Percentiles rank a stretch among this genome's conserved stretches.
Evolutionary conservation across 2,329 filamentous ascomycete species (phyloP).

Genomic region (Aspergillus japonicus): DNA sequence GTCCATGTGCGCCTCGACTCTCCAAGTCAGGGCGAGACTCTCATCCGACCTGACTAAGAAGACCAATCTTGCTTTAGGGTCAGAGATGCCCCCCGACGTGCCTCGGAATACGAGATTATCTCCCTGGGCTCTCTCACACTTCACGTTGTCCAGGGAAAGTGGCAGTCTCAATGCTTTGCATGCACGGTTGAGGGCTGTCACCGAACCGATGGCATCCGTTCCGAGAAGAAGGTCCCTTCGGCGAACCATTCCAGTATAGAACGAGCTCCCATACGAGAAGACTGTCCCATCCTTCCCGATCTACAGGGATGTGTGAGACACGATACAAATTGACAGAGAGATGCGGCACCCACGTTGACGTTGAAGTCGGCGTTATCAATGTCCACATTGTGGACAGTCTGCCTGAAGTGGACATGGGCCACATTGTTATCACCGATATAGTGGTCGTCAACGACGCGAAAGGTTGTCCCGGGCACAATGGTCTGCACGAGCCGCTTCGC

Average conservation of each 20-base stretch:
- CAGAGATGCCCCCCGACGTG: slow-evolving; percentile 8
- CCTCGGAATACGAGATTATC: slow-evolving; percentile 11
- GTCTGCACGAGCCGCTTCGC: slow-evolving; percentile 10
- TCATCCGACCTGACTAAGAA: slow-evolving; percentile 12
- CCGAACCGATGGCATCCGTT: slow-evolving; percentile 8
- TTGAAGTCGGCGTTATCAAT: slow-evolving; percentile 19
- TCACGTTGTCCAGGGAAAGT: background rate
- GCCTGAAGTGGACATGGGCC: slow-evolving; percentile 15
- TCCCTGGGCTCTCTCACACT: slow-evolving; percentile 1
- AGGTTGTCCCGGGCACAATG: slow-evolving; percentile 3
- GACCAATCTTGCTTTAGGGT: slow-evolving; percentile 14
- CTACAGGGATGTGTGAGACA: background rate
- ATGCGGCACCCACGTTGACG: slow-evolving; percentile 11
- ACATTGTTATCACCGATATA: slow-evolving; percentile 16
- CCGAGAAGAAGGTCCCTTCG: background rate
- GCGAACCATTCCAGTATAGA: slow-evolving; percentile 10
- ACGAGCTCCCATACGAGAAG: slow-evolving; percentile 17
- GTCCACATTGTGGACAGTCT: slow-evolving; percentile 13
- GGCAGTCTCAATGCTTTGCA: slow-evolving; percentile 4
- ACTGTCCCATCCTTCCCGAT: slow-evolving; percentile 17
- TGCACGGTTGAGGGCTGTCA: slow-evolving; percentile 8
- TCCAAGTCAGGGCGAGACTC: slow-evolving; percentile 13
- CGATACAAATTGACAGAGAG: too few relatives aligned
- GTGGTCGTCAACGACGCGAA: slow-evolving; percentile 14
- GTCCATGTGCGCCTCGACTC: slow-evolving; percentile 13